Percentiles rank a stretch among this genome's conserved stretches.
Evolutionary conservation across 2,329 filamentous ascomycete species (phyloP).

Genomic region (Lasiodiplodia hormozganensis): DNA sequence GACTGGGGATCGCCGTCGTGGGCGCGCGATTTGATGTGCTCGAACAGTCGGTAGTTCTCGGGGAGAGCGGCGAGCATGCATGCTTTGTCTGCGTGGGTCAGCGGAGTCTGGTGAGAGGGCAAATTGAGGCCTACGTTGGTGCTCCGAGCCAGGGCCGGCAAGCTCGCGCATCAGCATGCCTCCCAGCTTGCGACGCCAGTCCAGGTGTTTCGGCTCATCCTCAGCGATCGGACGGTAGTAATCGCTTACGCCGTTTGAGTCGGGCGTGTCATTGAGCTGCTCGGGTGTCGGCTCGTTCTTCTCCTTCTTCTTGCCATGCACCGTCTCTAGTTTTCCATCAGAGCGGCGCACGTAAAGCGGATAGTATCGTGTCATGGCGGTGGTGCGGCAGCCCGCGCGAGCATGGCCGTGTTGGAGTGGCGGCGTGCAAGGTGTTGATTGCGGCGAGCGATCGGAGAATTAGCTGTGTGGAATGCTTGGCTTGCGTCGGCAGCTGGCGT

Average conservation of each 20-base stretch:
- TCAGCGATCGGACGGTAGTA: slow-evolving; percentile 60
- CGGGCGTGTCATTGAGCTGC: slow-evolving; percentile 60
- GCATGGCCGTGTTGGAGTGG: slow-evolving; percentile 10
- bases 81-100: slow-evolving; percentile 37
- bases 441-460: slow-evolving; percentile 15
- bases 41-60: slow-evolving; percentile 64
- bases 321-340: slow-evolving; percentile 58
- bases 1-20: slow-evolving; percentile 49
- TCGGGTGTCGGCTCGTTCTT: slow-evolving; percentile 58
- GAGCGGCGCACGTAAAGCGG: slow-evolving; percentile 57
- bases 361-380: slow-evolving; percentile 54
- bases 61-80: slow-evolving; percentile 63
- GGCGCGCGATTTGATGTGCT: slow-evolving; percentile 62
- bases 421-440: not conserved
- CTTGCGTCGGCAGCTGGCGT: not conserved
- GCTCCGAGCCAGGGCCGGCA: slow-evolving; percentile 44
- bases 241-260: slow-evolving; percentile 61
- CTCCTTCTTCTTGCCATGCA: slow-evolving; percentile 57
- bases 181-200: slow-evolving; percentile 66
- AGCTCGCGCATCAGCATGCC: slow-evolving; percentile 64
- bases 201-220: slow-evolving; percentile 61
- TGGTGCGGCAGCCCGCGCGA: not conserved
- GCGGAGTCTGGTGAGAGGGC: not conserved
- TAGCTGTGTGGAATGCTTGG: not conserved
- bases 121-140: slow-evolving; percentile 37